phyloP scores from a whole-genome alignment of 148 eudicot species.

The Silene conica region DNA sequence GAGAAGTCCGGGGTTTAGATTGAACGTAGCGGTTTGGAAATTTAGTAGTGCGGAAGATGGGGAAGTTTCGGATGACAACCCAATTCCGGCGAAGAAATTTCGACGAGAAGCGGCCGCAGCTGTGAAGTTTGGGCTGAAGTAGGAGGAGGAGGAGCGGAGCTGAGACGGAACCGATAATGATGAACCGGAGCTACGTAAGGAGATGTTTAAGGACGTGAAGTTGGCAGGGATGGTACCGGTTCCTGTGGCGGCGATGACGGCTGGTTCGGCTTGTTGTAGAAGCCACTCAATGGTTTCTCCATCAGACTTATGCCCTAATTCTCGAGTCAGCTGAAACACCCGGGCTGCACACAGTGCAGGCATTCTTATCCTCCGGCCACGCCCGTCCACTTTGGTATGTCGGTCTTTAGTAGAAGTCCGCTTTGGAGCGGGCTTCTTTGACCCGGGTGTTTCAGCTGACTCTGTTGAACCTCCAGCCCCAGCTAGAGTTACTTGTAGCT shows the following conservation, averaged over 20 bases:
- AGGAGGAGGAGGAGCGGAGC: constrained; percentile 50
- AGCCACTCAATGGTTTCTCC: constrained; percentile 98
- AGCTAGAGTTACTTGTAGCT: constrained; percentile 8
- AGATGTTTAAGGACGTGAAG: constrained; percentile 81
- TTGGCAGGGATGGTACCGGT: constrained; percentile 95
- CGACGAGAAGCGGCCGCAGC: constrained; percentile 46
- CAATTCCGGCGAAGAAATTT: constrained; percentile 52
- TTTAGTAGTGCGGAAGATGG: constrained; percentile 46
- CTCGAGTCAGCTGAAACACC: constrained; percentile 90
- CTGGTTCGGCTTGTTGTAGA: constrained; percentile 90
- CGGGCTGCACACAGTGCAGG: constrained; percentile 95
- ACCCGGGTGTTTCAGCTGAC: constrained; percentile 17
- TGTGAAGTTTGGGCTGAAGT: constrained; percentile 60
- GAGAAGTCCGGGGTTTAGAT: constrained; percentile 28
- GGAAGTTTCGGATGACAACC: constrained; percentile 35
- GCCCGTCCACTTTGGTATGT: constrained; percentile 93
- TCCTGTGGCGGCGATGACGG: constrained; percentile 95
- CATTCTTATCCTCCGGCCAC: constrained; percentile 95
- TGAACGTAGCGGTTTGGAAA: constrained; percentile 45
- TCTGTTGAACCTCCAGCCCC: constrained; percentile 13
- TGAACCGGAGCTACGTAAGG: constrained; percentile 83
- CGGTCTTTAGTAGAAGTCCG: constrained; percentile 85
- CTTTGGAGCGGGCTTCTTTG: constrained; percentile 61
- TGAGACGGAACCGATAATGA: constrained; percentile 79
- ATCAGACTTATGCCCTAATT: constrained; percentile 88